Percentiles rank a stretch among this genome's conserved stretches.
These are phyloP conservation scores for Syzygium aromaticum DNA, from an alignment of 345 rosid genomes.

Conservation along the genomic window DNA sequence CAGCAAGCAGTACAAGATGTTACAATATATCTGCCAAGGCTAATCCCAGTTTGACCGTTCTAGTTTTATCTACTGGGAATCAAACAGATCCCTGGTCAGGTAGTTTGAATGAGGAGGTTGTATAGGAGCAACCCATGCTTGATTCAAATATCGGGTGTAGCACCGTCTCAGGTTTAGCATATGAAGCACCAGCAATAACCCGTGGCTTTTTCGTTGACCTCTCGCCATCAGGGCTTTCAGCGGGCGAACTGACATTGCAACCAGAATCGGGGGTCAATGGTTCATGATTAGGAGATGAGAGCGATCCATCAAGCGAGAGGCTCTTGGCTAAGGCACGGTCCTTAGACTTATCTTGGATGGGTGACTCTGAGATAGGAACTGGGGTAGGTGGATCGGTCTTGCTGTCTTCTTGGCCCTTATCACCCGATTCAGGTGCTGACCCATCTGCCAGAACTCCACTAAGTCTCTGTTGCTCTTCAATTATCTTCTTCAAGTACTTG, in stretches of 20 bases:
- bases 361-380: constrained; percentile 74
- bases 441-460: constrained; percentile 62
- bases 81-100: constrained; percentile 37
- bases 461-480: constrained; percentile 92
- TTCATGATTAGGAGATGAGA: constrained; percentile 63
- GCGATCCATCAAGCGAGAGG: constrained; percentile 75
- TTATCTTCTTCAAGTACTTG: constrained; percentile 94
- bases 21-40: constrained; percentile 19
- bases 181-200: constrained; percentile 24
- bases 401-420: constrained; percentile 44
- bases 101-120: constrained; percentile 37
- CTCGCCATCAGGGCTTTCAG: constrained; percentile 49
- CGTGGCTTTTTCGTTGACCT: constrained; percentile 68
- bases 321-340: constrained; percentile 58
- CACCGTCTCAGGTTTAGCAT: constrained; percentile 38
- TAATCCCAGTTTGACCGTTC: constrained; percentile 38
- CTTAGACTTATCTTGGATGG: constrained; percentile 65
- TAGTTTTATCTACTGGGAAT: constrained; percentile 24
- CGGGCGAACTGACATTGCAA: constrained; percentile 48
- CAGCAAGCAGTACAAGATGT: constrained; percentile 1
- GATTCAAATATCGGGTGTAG: constrained; percentile 74
- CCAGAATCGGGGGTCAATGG: constrained; percentile 88
- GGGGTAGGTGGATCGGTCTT: constrained; percentile 88
- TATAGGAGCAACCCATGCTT: constrained; percentile 49
- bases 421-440: constrained; percentile 37